These are phyloP conservation scores for Silene coronaria DNA, from an alignment of 179 eudicot species.

Conservation along the genomic window DNA sequence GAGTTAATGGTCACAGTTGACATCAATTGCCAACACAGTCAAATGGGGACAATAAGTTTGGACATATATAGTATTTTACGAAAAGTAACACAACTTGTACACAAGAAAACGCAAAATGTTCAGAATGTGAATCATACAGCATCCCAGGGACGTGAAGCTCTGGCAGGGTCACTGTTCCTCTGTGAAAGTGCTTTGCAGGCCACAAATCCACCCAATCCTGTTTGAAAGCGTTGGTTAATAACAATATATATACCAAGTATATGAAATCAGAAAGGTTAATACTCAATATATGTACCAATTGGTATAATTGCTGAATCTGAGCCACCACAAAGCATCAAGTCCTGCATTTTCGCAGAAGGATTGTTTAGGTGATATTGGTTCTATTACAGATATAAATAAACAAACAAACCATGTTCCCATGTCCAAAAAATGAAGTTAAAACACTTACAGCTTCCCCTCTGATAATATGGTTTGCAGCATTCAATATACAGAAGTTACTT, in stretches of 20 bases:
- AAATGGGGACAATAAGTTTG: background rate
- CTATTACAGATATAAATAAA: background rate
- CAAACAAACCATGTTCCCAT: conserved; percentile 1
- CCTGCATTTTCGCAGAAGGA: conserved; percentile 38
- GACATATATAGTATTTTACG: background rate
- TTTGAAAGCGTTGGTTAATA: conserved; percentile 13
- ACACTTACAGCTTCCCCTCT: conserved; percentile 92
- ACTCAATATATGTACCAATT: conserved; percentile 48
- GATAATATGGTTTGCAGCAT: conserved; percentile 90
- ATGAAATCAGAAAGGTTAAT: conserved; percentile 11
- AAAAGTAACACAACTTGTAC: background rate
- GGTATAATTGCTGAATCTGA: conserved; percentile 91
- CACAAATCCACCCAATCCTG: conserved; percentile 98
- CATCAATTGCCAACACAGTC: background rate
- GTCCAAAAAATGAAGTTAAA: conserved; percentile 10
- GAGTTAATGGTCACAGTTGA: background rate
- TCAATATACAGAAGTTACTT: conserved; percentile 88
- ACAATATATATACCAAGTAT: background rate
- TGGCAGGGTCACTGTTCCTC: conserved; percentile 79
- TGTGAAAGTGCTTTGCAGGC: conserved; percentile 95
- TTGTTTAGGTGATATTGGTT: conserved; percentile 3
- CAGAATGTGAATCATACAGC: conserved; percentile 35
- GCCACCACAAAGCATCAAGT: conserved; percentile 98
- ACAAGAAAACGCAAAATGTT: background rate
- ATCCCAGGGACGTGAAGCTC: conserved; percentile 99